Percentiles rank a stretch among this genome's conserved stretches.
phyloP scores from a whole-genome alignment of 1,284 basidiomycete genomes.

The Puccinia hordei region DNA sequence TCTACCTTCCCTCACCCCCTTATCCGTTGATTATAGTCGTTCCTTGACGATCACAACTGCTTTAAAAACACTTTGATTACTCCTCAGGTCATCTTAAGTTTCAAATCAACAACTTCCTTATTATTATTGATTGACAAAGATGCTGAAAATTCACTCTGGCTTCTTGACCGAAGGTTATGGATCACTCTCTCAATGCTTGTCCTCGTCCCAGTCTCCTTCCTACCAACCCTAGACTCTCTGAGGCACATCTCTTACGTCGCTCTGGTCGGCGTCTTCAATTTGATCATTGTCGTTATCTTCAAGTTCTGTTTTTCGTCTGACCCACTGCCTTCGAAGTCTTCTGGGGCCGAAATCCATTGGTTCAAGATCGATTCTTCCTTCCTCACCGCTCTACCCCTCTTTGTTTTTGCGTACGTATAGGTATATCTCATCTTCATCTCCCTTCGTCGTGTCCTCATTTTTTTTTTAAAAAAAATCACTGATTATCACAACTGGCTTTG shows the following conservation, averaged over 20 bases:
- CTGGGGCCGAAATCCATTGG: constrained; percentile 31
- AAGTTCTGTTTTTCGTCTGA: constrained; percentile 54
- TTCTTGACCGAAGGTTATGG: constrained; percentile 79
- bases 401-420: constrained; percentile 46
- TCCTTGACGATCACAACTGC: not conserved
- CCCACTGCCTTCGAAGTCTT: not conserved
- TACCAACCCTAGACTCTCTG: constrained; percentile 64
- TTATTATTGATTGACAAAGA: constrained; percentile 54
- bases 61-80: constrained; percentile 2
- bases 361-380: constrained; percentile 16
- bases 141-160: constrained; percentile 65
- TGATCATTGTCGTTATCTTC: constrained; percentile 63
- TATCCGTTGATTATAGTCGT: too few relatives aligned
- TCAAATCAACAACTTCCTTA: constrained; percentile 29
- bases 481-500: not conserved
- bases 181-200: constrained; percentile 78
- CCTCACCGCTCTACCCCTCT: constrained; percentile 37
- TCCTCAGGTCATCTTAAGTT: constrained; percentile 37
- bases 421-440: constrained; percentile 11
- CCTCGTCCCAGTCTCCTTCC: constrained; percentile 82
- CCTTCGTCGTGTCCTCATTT: not conserved
- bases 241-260: constrained; percentile 82
- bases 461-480: not conserved
- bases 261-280: constrained; percentile 71
- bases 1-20: not conserved